These are phyloP conservation scores for Metarhizium robertsii DNA, from an alignment of 2,329 filamentous ascomycete genomes.

Conservation along the genomic window DNA sequence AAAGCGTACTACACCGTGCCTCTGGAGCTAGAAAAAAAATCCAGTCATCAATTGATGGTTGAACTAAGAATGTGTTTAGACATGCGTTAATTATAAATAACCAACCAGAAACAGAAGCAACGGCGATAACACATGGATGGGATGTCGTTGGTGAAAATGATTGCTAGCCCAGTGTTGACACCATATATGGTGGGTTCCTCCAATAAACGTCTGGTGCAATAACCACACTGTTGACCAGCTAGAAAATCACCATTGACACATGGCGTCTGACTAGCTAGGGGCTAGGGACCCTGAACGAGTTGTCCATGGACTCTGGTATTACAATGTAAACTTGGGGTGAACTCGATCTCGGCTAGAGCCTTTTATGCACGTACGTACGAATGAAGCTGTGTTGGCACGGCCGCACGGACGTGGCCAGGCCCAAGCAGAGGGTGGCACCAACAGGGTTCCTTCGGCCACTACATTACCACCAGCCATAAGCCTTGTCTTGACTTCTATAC, in stretches of 20 bases:
- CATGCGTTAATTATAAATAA: too few species aligned
- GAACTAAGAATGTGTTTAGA: too few species aligned
- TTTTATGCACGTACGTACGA: not conserved
- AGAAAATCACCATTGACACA: not conserved
- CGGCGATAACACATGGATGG: not conserved
- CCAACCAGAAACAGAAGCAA: too few species aligned
- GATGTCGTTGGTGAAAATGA: not conserved
- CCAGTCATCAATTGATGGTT: too few species aligned
- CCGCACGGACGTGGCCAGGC: not conserved
- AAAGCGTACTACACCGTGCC: too few species aligned
- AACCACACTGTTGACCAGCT: not conserved
- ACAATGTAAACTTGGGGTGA: not conserved
- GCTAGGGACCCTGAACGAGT: not conserved
- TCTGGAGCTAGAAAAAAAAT: too few species aligned
- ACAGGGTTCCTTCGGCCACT: not conserved
- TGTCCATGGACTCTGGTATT: not conserved
- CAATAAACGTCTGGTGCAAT: not conserved
- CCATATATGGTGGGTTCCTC: not conserved
- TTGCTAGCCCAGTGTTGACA: not conserved
- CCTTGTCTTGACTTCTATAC: not conserved
- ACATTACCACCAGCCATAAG: not conserved
- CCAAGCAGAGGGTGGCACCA: not conserved
- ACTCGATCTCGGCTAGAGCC: not conserved
- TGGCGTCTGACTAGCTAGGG: not conserved
- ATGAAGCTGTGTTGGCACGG: not conserved